Evolutionary conservation across 768 basidiomycete genomes (phyloP).

Genomic region (Boletus insuetus): DNA sequence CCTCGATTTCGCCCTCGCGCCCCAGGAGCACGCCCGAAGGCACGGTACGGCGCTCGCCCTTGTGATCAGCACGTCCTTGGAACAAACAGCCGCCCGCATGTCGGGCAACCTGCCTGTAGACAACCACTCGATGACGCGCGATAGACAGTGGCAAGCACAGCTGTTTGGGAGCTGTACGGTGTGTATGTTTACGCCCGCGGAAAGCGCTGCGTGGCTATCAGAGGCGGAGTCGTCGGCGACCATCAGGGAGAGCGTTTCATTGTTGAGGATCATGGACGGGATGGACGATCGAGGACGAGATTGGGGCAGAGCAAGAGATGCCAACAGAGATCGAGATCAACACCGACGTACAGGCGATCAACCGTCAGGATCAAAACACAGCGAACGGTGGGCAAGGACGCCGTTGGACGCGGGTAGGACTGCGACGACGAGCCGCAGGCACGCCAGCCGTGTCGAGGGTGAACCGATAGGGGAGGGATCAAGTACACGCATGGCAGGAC

Average conservation of each 20-base stretch:
- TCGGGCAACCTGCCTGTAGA: conserved; percentile 48
- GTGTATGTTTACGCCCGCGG: conserved; percentile 46
- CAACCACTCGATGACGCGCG: conserved; percentile 38
- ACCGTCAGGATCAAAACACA: background rate
- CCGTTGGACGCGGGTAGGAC: background rate
- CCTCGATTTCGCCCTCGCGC: conserved; percentile 59
- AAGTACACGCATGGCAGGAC: background rate
- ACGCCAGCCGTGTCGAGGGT: background rate
- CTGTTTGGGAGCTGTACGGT: conserved; percentile 58
- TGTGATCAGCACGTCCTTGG: conserved; percentile 47
- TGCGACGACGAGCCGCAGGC: background rate
- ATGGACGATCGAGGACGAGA: conserved; percentile 33
- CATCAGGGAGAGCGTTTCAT: conserved; percentile 46
- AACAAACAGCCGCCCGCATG: conserved; percentile 44
- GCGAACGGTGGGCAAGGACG: background rate
- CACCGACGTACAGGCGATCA: background rate
- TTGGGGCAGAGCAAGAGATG: background rate
- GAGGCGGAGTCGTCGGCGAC: conserved; percentile 27
- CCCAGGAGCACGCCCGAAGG: conserved; percentile 34
- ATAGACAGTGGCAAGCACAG: conserved; percentile 60
- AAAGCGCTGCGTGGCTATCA: conserved; percentile 9
- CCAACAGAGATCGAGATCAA: background rate
- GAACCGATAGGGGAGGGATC: conserved; percentile 5
- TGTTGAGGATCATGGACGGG: conserved; percentile 41
- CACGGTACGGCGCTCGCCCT: conserved; percentile 44